phyloP scores from a whole-genome alignment of 2,329 filamentous ascomycete species.

The Aspergillus tamarii region DNA sequence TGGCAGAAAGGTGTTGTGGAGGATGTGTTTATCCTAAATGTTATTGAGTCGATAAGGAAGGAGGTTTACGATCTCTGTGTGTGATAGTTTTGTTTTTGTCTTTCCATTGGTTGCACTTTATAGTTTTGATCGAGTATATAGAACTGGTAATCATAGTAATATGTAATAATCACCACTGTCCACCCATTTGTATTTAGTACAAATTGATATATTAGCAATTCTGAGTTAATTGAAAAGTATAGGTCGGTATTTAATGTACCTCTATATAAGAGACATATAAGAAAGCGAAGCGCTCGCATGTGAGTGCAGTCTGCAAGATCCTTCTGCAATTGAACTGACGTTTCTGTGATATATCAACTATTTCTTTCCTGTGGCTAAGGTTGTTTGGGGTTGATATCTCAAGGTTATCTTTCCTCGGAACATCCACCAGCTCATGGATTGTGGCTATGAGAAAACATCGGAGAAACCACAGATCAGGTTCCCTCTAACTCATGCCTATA shows the following conservation, averaged over 20 bases:
- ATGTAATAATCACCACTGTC: background rate
- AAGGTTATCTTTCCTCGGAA: background rate
- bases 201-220: too few relatives aligned
- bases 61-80: constrained; percentile 19
- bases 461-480: too few relatives aligned
- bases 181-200: background rate
- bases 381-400: background rate
- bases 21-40: constrained; percentile 24
- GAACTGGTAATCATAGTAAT: background rate
- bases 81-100: background rate
- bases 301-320: background rate
- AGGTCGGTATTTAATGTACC: too few relatives aligned
- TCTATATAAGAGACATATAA: too few relatives aligned
- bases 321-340: background rate
- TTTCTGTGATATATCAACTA: background rate
- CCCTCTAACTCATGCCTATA: background rate
- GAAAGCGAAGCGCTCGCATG: too few relatives aligned
- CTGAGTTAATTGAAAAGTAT: too few relatives aligned
- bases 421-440: too few relatives aligned
- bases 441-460: too few relatives aligned
- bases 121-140: background rate
- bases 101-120: background rate
- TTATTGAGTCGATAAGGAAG: constrained; percentile 22
- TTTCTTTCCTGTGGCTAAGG: background rate
- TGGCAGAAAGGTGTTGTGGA: constrained; percentile 47